Conservation (phyloP, 441 rosid species). For the Metrosideros polymorpha region DNA sequence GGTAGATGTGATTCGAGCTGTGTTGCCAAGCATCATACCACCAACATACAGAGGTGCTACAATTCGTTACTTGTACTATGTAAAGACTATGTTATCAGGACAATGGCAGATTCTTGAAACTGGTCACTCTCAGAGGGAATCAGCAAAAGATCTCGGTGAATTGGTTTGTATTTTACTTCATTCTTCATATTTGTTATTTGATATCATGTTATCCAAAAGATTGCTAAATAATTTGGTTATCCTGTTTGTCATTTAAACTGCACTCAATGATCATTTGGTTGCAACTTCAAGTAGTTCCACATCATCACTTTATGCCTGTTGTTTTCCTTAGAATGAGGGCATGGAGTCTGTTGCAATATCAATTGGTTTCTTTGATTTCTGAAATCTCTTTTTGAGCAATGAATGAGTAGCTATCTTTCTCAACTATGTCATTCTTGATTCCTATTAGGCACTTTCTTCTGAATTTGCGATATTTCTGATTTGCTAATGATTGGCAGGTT, state of each 20-base stretch:
- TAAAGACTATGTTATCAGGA: conserved; percentile 49
- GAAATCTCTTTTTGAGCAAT: background rate
- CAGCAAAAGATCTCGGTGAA: conserved; percentile 35
- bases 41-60: conserved; percentile 88
- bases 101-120: conserved; percentile 59
- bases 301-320: background rate
- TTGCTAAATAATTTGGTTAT: background rate
- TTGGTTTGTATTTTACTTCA: conserved; percentile 47
- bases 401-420: background rate
- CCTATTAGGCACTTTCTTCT: background rate
- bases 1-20: conserved; percentile 66
- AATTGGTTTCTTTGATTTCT: background rate
- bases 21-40: conserved; percentile 65
- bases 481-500: background rate
- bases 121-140: conserved; percentile 35
- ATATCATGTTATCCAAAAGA: background rate
- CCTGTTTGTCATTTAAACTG: background rate
- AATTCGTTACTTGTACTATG: conserved; percentile 74
- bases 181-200: background rate
- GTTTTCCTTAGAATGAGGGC: background rate
- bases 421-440: background rate
- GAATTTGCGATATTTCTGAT: background rate
- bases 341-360: background rate
- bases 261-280: background rate
- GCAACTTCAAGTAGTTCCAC: background rate